Evolutionary conservation across 2,329 filamentous ascomycete genomes (phyloP), one percentile per base, ranked within the genome.

Genomic region (Penicillium sp.): DNA sequence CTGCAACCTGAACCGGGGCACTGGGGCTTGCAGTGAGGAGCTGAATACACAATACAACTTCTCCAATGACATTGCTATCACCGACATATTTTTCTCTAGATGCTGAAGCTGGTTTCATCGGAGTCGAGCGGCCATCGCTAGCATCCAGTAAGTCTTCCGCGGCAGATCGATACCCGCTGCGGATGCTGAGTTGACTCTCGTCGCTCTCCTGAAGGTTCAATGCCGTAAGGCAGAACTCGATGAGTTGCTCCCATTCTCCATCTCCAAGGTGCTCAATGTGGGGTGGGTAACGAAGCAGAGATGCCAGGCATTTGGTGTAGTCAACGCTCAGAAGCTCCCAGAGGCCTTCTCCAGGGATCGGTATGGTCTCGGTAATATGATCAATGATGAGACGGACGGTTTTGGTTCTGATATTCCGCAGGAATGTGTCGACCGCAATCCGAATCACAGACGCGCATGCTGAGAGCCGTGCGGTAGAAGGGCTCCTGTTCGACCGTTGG

Each of bases 371-470:
- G 3, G 81, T 84, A 50, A 97, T 85, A 68, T 95, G 89, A 54
- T 89, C 83, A 54, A 95, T 75, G 13, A 96, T 73, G 5, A 86
- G 81, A 57, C 84, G 79, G n/a, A 91, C 75, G 0, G 89, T 91
- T 65, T 89, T 94, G 49, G 77, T 74, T 60, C 83, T 86, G 52
- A 97, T 69, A 50, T 79, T 84, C 16, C 76, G 70, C 26, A 84
- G 74, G 18, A 87, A 86, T 44, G 85, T 78, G 53, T 85, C 82
- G 39, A 94, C 77, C 20, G 85, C 80, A 22, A 84, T 74, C 44
- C 88, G 84, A 46, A 97, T 70, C 6, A 85, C 84, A 38, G 81
- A 79, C 24, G 86, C 86, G 59, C 83, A 87, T 58, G 80, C 77
- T 44, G 78, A 76, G 9, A 98, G 75, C 22, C 85, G 79, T 2